Evolutionary conservation across 306 rosid species (phyloP), one percentile per base, ranked within the genome.

Genomic region (Cucurbita maxima): DNA sequence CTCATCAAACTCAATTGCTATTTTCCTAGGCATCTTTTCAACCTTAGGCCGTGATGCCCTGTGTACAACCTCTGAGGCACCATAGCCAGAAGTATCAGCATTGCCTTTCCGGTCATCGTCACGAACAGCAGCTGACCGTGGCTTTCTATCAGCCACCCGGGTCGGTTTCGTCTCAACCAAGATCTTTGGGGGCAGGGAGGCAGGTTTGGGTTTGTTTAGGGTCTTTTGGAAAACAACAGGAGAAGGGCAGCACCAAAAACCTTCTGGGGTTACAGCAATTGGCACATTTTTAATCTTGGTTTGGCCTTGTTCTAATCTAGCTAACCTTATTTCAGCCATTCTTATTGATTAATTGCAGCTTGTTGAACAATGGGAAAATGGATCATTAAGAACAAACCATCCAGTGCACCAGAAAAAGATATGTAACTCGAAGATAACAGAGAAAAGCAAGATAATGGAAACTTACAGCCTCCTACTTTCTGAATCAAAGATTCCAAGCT

Each of bases 1-100:
- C 79, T 92, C 96, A 77, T 96, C 98, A 86, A 92, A 90, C 90
- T 92, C 98, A 82, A 90, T 85, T 62, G 98, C 92, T 43, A 92
- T 90, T 85, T 92, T 92, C 83, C 90, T 90, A 0, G 96, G 98
- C 82, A 87, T 73, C 62, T 76, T 78, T 58, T 87, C 97, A 38
- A 82, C 72, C 80, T 87, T 89, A 63, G 92, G 89, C 70, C 87
- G 84, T 0, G 88, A 85, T 52, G 68, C 73, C 81, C 96, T 87
- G 79, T 85, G 91, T 14, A 89, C 19, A 77, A 78, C 85, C 72
- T 79, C 77, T 67, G 93, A 77, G 18, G 85, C 79, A 76, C 78
- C 70, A 3, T 75, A 54, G 51, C 81, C 83, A 67, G 83, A 76
- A 19, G 86, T 58, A 19, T 87, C 91, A n/a, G 86, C 80, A 74